These are phyloP conservation scores for Aspergillus heteromorphus DNA, from an alignment of 495 filamentous ascomycete genomes.

Conservation along the genomic window DNA sequence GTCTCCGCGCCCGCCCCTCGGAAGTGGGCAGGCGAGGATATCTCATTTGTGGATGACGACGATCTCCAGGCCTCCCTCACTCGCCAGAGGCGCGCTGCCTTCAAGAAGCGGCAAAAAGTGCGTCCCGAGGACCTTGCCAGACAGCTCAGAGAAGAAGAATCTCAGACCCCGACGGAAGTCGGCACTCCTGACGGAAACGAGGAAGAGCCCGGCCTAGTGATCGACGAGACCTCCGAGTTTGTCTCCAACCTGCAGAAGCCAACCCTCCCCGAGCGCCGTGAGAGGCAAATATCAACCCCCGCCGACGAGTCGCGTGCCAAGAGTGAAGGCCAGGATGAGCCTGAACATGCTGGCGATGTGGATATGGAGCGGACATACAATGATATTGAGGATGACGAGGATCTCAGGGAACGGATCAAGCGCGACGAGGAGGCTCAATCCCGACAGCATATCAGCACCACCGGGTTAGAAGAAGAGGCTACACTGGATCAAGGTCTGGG, in stretches of 20 bases:
- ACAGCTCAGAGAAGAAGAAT: constrained; percentile 71
- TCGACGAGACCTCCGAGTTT: constrained; percentile 94
- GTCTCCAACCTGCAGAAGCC: constrained; percentile 75
- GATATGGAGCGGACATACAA: constrained; percentile 58
- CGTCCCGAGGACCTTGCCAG: constrained; percentile 81
- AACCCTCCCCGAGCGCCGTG: constrained; percentile 54
- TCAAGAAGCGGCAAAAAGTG: constrained; percentile 84
- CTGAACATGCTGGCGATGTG: constrained; percentile 51
- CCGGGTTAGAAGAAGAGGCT: constrained; percentile 80
- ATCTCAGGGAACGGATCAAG: constrained; percentile 42
- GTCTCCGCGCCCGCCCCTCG: constrained; percentile 34
- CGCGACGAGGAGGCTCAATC: constrained; percentile 42
- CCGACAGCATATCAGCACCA: constrained; percentile 53
- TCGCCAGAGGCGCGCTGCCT: constrained; percentile 67
- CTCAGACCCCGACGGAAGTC: constrained; percentile 49
- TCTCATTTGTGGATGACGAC: constrained; percentile 83
- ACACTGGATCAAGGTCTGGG: constrained; percentile 73
- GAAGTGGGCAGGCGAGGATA: constrained; percentile 59
- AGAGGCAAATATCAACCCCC: constrained; percentile 41
- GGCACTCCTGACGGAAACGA: constrained; percentile 40
- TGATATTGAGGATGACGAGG: constrained; percentile 53
- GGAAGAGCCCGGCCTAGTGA: constrained; percentile 70
- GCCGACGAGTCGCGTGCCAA: constrained; percentile 38
- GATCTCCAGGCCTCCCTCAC: constrained; percentile 85
- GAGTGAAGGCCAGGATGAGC: constrained; percentile 46